Conservation (phyloP, 78 protist species). For the Chrysochromulina parva region DNA sequence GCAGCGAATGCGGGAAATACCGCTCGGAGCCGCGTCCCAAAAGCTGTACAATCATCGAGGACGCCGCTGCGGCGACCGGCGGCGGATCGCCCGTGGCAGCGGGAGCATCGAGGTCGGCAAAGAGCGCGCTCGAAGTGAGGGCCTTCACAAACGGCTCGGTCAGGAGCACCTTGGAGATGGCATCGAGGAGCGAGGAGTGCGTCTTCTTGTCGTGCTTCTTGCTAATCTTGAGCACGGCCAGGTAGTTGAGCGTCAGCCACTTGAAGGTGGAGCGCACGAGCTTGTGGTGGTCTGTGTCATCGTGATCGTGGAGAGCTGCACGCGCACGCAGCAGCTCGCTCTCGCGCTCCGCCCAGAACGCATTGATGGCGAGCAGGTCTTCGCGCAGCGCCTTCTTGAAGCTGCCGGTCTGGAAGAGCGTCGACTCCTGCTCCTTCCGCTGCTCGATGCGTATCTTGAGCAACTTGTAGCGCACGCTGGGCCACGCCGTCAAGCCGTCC, state of each 20-base stretch:
- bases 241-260: slow-evolving; percentile 8
- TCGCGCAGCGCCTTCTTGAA: background rate
- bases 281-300: too few species aligned
- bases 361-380: background rate
- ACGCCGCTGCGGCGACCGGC: too few species aligned
- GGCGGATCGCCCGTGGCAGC: too few species aligned
- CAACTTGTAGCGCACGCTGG: background rate
- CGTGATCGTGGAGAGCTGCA: too few species aligned
- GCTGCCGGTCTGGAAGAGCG: background rate
- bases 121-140: background rate
- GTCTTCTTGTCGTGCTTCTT: slow-evolving; percentile 31
- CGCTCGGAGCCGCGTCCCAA: too few species aligned
- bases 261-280: too few species aligned
- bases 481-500: background rate
- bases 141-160: background rate
- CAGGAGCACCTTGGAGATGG: background rate
- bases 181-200: background rate
- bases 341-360: background rate
- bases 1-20: too few species aligned
- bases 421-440: background rate
- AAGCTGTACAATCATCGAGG: too few species aligned
- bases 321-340: background rate
- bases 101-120: background rate
- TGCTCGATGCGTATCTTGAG: background rate
- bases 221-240: background rate